phyloP scores from a whole-genome alignment of 2,329 filamentous ascomycete species.

The Colletotrichum lupini region DNA sequence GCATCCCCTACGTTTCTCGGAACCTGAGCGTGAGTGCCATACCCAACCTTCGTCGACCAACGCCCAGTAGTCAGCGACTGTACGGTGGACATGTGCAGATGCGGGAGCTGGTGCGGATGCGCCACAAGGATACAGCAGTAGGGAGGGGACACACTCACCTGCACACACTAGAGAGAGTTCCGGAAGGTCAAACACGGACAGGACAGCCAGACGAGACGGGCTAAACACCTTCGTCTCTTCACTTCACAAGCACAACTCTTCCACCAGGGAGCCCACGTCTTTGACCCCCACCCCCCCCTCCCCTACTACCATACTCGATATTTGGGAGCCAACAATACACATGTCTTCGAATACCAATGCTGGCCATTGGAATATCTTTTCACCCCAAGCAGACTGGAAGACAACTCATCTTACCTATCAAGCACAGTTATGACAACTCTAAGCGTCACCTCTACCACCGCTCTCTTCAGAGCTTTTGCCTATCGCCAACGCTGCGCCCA shows the following conservation, averaged over 20 bases:
- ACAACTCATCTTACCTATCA: neutral
- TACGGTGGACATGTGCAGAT: neutral
- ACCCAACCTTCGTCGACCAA: neutral
- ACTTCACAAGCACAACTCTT: neutral
- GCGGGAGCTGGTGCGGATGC: constrained; percentile 4
- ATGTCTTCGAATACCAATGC: neutral
- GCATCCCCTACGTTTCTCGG: constrained; percentile 10
- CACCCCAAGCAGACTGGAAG: neutral
- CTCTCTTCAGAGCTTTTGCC: neutral
- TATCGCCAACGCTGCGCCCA: neutral
- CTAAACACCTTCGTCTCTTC: neutral
- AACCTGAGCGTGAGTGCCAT: neutral
- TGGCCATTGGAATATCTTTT: too few relatives aligned
- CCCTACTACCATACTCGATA: neutral
- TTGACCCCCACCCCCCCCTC: too few relatives aligned
- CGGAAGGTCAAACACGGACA: constrained; percentile 7
- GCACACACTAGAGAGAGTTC: constrained; percentile 3
- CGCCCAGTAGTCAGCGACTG: neutral
- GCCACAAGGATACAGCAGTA: neutral
- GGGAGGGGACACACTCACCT: neutral
- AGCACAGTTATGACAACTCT: neutral
- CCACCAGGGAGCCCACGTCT: neutral
- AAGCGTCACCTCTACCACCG: constrained; percentile 1
- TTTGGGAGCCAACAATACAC: neutral
- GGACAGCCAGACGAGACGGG: neutral